These are phyloP conservation scores for Cercophora samala DNA, from an alignment of 495 filamentous ascomycete genomes.

Conservation along the genomic window DNA sequence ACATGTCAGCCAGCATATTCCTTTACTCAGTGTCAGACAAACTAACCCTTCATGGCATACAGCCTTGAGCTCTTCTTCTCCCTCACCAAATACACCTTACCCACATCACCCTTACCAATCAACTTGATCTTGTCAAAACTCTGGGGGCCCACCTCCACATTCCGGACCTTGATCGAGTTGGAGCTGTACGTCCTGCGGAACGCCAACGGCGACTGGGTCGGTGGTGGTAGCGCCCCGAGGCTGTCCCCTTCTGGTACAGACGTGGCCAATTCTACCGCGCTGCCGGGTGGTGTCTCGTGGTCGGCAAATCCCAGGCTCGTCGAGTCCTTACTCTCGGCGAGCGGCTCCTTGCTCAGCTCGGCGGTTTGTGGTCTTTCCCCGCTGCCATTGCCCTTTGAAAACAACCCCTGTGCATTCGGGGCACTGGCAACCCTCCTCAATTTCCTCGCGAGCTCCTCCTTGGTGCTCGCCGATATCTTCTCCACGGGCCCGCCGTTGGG, in stretches of 20 bases:
- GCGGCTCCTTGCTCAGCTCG: constrained; percentile 72
- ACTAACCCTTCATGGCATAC: constrained; percentile 95
- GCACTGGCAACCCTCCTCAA: constrained; percentile 91
- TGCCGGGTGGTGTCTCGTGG: constrained; percentile 29
- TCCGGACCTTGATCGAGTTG: constrained; percentile 96
- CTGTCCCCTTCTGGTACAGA: constrained; percentile 28
- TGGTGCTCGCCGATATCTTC: constrained; percentile 73
- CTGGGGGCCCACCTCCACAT: constrained; percentile 90
- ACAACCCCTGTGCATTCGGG: constrained; percentile 93
- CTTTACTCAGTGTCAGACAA: not conserved
- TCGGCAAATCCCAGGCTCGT: constrained; percentile 55
- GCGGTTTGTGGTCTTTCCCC: constrained; percentile 74
- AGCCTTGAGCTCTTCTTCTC: constrained; percentile 94
- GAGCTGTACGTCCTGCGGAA: constrained; percentile 97
- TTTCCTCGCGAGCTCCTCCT: constrained; percentile 90
- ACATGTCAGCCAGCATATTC: constrained; percentile 33
- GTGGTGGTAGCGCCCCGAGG: constrained; percentile 43
- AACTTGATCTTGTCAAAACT: constrained; percentile 99
- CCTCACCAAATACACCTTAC: constrained; percentile 94
- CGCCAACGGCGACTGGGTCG: constrained; percentile 53
- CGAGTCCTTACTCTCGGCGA: constrained; percentile 55
- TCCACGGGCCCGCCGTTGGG: constrained; percentile 54
- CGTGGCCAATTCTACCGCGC: constrained; percentile 21
- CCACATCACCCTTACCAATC: constrained; percentile 97
- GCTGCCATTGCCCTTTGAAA: constrained; percentile 54